Evolutionary conservation across 2,329 filamentous ascomycete species (phyloP), one percentile per base, ranked within the genome.

Genomic region (Cladosporium sp.): DNA sequence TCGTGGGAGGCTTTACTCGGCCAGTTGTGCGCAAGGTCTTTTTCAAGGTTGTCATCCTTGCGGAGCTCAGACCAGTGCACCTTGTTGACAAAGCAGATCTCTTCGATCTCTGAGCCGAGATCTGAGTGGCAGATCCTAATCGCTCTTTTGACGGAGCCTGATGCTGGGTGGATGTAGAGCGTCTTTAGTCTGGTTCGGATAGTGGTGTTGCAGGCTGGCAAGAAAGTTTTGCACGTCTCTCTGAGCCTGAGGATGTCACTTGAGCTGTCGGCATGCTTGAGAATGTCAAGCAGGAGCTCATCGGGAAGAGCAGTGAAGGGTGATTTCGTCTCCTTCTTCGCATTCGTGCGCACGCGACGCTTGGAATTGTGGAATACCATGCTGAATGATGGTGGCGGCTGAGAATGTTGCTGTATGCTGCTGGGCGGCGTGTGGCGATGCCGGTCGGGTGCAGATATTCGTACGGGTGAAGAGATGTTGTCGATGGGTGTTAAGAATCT

Each of bases 151-250:
- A 65, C n/a, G 7, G 62, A 58, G 6, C 12, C 37, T 4, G 17
- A 5, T 5, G 55, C 57, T 2, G 62, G 63, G 19, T 64, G 62
- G 8, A 66, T 36, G 55, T 66, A 66, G 4, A 66, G 59, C 3
- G 37, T 38, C n/a, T 56, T 61, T 17, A 60, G 36, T 5, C 55
- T 55, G 7, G 40, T 19, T 4, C 51, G 38, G 11, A 65, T 47
- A 8, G 15, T 37, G 28, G 39, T 57, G 40, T 14, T 55, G 42
- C 58, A 60, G 2, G 38, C 43, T 11, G 59, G 49, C 0, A 56
- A 28, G 20, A 65, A 47, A 3, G 11, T 11, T 8, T 47, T 28
- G 38, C 47, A 39, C 8, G 58, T 49, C 19, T 54, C 40, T 1
- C 62, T 60, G 4, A 57, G 20, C 3, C 38, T 39, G 11, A 60